Evolutionary conservation across 2,329 filamentous ascomycete genomes (phyloP), one percentile per base, ranked within the genome.

Genomic region (Colletotrichum sp.): DNA sequence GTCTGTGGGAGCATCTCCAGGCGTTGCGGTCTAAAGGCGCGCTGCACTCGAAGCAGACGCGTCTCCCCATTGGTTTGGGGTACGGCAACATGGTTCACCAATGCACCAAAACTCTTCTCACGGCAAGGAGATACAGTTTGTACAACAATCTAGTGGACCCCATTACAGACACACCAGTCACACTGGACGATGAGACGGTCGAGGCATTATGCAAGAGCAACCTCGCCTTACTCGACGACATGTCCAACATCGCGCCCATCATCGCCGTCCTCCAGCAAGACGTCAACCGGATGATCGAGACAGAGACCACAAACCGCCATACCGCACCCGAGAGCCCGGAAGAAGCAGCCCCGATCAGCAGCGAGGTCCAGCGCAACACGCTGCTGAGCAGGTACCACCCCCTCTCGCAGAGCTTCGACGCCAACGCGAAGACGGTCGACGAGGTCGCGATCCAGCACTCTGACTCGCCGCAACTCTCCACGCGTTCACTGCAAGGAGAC

Each of bases 61-160:
- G 71, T n/a, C 26, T 73, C 3, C 67, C 72, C 26, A 61, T 71
- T 6, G 58, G 72, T 5, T 61, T 74, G 1, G 72, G 67, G 7
- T 71, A 71, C 3, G 72, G 72, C 3, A 71, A 63, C 13, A 71
- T 74, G 72, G 72, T 71, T 5, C 67, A 74, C 0, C 67, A 74
- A 8, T 74, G 72, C 16, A 74, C 72, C 30, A 74, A 74, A 18
- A 65, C 67, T 5, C 43, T 74, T 30, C 67, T 74, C n/a, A 71
- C 67, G 1, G 72, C 72, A 6, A 6, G 67, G 1, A 36, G 67
- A 5, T 60, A 63, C 34, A 16, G n/a, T 6, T 61, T 74, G 2
- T 74, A 74, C 18, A 34, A 71, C 0, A n/a, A 38, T 1, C 34
- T 74, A 2, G 13, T 43, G 3, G 72, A 71, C 34, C 72, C 72